phyloP scores from a whole-genome alignment of 164 flowering plant genomes.

The Umbellularia californica region DNA sequence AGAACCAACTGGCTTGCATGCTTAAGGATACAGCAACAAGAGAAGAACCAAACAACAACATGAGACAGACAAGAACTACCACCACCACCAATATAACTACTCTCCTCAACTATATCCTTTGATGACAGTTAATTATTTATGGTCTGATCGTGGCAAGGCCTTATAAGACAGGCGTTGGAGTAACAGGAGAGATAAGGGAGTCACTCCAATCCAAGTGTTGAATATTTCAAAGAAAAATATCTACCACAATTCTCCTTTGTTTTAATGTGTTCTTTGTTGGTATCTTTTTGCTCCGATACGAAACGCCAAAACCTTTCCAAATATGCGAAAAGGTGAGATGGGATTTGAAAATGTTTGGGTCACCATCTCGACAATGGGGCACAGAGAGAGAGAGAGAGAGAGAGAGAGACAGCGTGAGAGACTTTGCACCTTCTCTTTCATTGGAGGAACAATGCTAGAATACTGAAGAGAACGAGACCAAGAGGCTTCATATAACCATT shows the following conservation, averaged over 20 bases:
- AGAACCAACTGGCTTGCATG: too few relatives aligned
- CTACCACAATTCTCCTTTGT: background rate
- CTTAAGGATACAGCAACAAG: background rate
- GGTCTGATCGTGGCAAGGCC: background rate
- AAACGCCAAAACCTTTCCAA: background rate
- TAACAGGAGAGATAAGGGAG: background rate
- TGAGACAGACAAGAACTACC: background rate
- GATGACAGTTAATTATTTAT: background rate
- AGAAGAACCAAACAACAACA: background rate
- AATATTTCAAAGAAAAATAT: background rate
- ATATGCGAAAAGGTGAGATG: conserved; percentile 5
- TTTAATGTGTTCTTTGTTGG: background rate
- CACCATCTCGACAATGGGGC: background rate
- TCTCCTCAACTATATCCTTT: background rate
- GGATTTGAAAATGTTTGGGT: conserved; percentile 3
- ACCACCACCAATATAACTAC: background rate
- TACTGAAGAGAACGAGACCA: background rate
- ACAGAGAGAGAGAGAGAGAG: too few relatives aligned
- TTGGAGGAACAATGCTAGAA: background rate
- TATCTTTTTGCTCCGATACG: background rate
- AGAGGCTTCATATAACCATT: background rate
- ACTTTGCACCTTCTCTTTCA: background rate
- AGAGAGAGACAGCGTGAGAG: too few relatives aligned
- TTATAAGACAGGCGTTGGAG: background rate
- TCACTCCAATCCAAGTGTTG: conserved; percentile 1